Evolutionary conservation across 2,329 filamentous ascomycete species (phyloP), one percentile per base, ranked within the genome.

Genomic region (Cladosporium velox): DNA sequence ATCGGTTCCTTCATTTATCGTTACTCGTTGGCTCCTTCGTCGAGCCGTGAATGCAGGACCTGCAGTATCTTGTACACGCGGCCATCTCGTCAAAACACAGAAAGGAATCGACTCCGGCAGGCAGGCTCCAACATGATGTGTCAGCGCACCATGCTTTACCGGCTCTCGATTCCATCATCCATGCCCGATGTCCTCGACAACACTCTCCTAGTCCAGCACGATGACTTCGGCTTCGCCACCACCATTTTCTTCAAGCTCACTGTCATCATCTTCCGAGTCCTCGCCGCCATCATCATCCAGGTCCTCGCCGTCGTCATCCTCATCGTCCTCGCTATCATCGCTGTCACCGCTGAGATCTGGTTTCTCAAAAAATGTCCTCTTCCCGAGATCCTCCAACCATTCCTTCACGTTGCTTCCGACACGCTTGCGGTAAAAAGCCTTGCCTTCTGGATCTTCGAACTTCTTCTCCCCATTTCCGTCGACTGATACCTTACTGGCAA

Each of bases 271-370:
- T 54, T 65, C 54, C 30, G 15, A 47, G 4, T 30, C 52, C 44
- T 58, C 52, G 34, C 58, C 12, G 8, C 10, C 32, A 34, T 34
- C 32, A 34, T 11, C 32, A 11, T 34, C 32, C 32, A 11, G 1
- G 6, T 52, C 49, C 21, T 30, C 52, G 32, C 24, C 52, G 4
- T 38, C 32, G 38, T 49, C 61, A 30, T 47, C 21, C 26, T 65
- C 66, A 21, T 67, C 67, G 60, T 65, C 67, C 32, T 62, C 32
- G 12, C 65, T 55, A 10, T 60, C 58, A 6, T 60, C 59, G n/a
- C 35, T 32, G 2, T 52, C 18, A 15, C 14, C 28, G 12, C 38
- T 21, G 30, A 38, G 12, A 4, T 30, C 30, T n/a, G 18, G 18
- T 15, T 28, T 18, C 15, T 63, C 47, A 35, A 38, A 7, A 32